Evolutionary conservation across 2,329 filamentous ascomycete genomes (phyloP).

Genomic region (Diaporthe humulicola): DNA sequence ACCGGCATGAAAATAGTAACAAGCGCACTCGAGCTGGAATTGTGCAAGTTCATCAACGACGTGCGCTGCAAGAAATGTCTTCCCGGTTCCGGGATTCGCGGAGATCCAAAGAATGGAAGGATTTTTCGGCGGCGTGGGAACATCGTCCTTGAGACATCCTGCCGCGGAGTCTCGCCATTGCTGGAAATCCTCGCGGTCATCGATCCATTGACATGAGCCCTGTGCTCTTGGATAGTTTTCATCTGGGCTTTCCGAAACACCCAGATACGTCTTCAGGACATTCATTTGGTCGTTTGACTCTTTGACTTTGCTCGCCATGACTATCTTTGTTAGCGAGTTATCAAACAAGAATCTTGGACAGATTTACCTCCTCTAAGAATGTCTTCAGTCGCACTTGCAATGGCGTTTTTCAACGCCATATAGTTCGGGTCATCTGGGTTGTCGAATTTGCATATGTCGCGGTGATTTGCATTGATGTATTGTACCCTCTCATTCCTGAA

Average conservation of each 20-base stretch:
- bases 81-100: slow-evolving; percentile 44
- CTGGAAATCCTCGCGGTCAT: slow-evolving; percentile 45
- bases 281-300: slow-evolving; percentile 38
- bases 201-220: slow-evolving; percentile 50
- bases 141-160: not conserved
- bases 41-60: slow-evolving; percentile 35
- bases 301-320: slow-evolving; percentile 26
- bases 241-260: slow-evolving; percentile 42
- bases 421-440: slow-evolving; percentile 47
- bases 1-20: slow-evolving; percentile 43
- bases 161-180: slow-evolving; percentile 43
- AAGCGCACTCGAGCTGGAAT: slow-evolving; percentile 34
- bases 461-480: slow-evolving; percentile 48
- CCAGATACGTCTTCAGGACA: slow-evolving; percentile 40
- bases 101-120: slow-evolving; percentile 45
- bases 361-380: slow-evolving; percentile 41
- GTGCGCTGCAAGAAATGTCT: slow-evolving; percentile 34
- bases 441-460: slow-evolving; percentile 50
- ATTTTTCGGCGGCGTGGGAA: not conserved
- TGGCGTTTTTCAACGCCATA: slow-evolving; percentile 44
- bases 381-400: slow-evolving; percentile 41
- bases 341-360: too few species aligned
- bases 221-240: slow-evolving; percentile 46
- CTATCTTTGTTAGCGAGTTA: too few species aligned
- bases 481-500: slow-evolving; percentile 45